phyloP scores from a whole-genome alignment of 169 alveolate genomes.

The Plasmodium adleri region DNA sequence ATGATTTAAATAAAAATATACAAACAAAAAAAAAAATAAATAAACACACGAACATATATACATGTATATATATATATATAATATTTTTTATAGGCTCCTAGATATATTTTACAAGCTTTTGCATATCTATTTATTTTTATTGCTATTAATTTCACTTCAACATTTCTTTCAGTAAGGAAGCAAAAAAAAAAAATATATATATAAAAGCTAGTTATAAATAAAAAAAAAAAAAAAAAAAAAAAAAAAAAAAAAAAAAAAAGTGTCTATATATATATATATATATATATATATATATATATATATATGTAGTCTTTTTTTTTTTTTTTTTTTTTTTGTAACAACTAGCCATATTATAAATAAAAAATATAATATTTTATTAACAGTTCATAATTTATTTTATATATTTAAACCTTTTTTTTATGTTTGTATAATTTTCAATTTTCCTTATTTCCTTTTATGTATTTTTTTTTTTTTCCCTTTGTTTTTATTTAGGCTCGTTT shows the following conservation, averaged over 20 bases:
- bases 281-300: no score
- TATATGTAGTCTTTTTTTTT: no score
- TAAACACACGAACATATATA: background rate
- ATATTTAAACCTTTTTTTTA: background rate
- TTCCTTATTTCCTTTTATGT: background rate
- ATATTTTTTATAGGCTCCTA: conserved; percentile 44
- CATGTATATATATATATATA: background rate
- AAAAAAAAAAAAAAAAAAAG: no score
- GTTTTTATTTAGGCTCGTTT: conserved; percentile 48
- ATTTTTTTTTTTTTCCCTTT: background rate
- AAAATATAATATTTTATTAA: background rate
- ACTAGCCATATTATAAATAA: background rate
- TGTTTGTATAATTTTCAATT: background rate
- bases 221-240: no score
- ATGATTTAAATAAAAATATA: background rate
- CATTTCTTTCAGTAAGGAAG: conserved; percentile 63
- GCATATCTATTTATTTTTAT: conserved; percentile 67
- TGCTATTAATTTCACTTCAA: conserved; percentile 68
- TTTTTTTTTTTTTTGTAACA: no score
- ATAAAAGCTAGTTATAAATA: no score
- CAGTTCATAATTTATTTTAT: background rate
- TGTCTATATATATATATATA: no score
- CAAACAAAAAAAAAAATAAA: background rate
- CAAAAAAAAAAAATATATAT: background rate
- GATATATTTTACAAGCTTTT: conserved; percentile 67